Conservation (phyloP, 1,139 yeast species). For the Pichia sp. region DNA sequence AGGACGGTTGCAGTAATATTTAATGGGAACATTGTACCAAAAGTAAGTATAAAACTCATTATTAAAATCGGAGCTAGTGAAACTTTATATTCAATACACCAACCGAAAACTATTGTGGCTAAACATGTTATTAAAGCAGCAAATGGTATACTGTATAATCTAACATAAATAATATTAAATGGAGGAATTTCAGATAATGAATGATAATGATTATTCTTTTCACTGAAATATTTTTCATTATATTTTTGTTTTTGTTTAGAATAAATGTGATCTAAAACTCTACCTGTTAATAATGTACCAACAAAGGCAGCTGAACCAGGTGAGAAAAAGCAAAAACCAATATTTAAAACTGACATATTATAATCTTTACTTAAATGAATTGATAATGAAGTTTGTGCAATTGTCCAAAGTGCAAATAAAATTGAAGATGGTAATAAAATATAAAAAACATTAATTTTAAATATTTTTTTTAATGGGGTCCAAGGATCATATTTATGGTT, state of each 20-base stretch:
- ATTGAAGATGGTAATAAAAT: conserved; percentile 48
- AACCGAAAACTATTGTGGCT: conserved; percentile 54
- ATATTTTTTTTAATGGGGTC: conserved; percentile 41
- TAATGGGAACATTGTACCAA: conserved; percentile 45
- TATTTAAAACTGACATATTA: conserved; percentile 42
- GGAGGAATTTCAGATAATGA: conserved; percentile 22
- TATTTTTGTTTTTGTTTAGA: conserved; percentile 26
- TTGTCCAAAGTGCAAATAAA: conserved; percentile 64
- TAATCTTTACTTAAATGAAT: conserved; percentile 45
- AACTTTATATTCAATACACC: conserved; percentile 52
- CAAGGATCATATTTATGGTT: conserved; percentile 33
- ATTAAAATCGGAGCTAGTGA: conserved; percentile 52
- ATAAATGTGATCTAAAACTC: conserved; percentile 41
- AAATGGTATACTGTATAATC: conserved; percentile 36
- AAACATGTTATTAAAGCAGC: conserved; percentile 35
- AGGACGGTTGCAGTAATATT: conserved; percentile 48
- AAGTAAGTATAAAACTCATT: conserved; percentile 47
- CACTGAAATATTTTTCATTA: conserved; percentile 21
- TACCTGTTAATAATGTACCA: conserved; percentile 46
- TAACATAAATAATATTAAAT: conserved; percentile 42
- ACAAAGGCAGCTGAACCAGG: conserved; percentile 54
- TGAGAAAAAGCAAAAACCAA: conserved; percentile 61
- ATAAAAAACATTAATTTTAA: conserved; percentile 28
- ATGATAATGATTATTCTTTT: neutral
- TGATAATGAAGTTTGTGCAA: conserved; percentile 59